These are phyloP conservation scores for Lactifluus rugatus DNA, from an alignment of 768 basidiomycete species.

Conservation along the genomic window DNA sequence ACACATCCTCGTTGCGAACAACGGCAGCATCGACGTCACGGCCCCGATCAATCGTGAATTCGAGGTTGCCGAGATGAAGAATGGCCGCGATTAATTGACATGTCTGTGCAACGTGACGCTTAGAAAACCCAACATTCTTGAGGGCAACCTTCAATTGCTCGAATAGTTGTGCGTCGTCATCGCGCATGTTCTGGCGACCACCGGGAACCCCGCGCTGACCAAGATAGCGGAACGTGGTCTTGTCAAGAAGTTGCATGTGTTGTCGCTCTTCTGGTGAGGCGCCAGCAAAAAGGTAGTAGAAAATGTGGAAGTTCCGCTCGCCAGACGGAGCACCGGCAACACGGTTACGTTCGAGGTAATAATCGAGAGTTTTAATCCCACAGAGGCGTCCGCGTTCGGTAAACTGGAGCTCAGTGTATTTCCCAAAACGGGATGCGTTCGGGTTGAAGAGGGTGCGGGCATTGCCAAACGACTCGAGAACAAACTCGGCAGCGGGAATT, in stretches of 20 bases:
- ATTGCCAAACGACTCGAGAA: constrained; percentile 90
- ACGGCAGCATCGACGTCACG: constrained; percentile 90
- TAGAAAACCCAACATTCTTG: constrained; percentile 88
- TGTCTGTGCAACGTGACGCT: constrained; percentile 89
- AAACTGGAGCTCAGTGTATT: constrained; percentile 97
- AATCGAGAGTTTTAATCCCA: constrained; percentile 92
- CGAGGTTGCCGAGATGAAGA: constrained; percentile 91
- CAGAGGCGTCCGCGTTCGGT: constrained; percentile 80
- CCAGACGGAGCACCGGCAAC: constrained; percentile 83
- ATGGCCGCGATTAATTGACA: constrained; percentile 94
- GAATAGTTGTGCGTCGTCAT: constrained; percentile 82
- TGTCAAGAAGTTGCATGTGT: constrained; percentile 77
- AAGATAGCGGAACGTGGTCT: constrained; percentile 77
- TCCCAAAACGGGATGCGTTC: constrained; percentile 94
- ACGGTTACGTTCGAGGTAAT: constrained; percentile 87
- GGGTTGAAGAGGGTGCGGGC: constrained; percentile 87
- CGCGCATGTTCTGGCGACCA: constrained; percentile 39
- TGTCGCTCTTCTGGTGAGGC: constrained; percentile 81
- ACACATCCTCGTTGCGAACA: constrained; percentile 73
- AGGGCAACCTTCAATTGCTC: constrained; percentile 92
- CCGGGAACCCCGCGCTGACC: constrained; percentile 50
- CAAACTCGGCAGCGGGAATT: constrained; percentile 89
- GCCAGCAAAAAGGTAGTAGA: constrained; percentile 93
- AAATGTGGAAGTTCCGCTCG: constrained; percentile 95
- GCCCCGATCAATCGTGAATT: constrained; percentile 75